A percentile compares a stretch with the other conserved stretches of the same genome.
Conservation (phyloP, 345 rosid genomes). For the Populus alba region DNA sequence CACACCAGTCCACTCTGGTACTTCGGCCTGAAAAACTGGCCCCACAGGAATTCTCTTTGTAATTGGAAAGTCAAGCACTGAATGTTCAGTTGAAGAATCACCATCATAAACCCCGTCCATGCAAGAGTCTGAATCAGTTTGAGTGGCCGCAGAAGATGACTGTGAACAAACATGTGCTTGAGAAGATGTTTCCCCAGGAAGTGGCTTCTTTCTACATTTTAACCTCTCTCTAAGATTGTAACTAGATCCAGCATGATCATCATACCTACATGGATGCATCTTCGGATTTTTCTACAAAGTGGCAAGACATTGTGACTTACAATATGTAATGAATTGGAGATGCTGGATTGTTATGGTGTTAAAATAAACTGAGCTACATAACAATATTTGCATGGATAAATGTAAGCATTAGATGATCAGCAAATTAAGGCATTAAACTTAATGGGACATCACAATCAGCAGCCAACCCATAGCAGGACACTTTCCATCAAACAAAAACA, state of each 20-base stretch:
- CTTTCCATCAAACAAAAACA: neutral
- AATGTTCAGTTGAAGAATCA: constrained; percentile 30
- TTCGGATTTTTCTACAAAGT: constrained; percentile 57
- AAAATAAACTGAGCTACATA: neutral
- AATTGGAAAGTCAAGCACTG: constrained; percentile 33
- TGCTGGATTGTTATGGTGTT: neutral
- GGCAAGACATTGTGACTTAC: constrained; percentile 9
- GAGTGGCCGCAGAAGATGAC: constrained; percentile 25
- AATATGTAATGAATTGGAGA: neutral
- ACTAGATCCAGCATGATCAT: constrained; percentile 52
- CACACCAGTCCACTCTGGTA: constrained; percentile 62
- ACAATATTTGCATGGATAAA: neutral
- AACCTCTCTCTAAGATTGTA: constrained; percentile 77
- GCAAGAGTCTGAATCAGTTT: constrained; percentile 24
- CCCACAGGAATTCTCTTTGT: constrained; percentile 51
- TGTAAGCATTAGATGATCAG: neutral
- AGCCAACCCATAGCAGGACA: neutral
- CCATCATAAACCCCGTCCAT: constrained; percentile 2
- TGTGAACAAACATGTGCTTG: constrained; percentile 27
- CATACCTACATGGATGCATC: constrained; percentile 80
- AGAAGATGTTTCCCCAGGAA: constrained; percentile 14
- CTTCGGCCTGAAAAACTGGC: constrained; percentile 61
- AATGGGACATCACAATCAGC: neutral
- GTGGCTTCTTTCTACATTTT: constrained; percentile 29
- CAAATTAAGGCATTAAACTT: neutral